Base-by-base conservation (phyloP, 2,329 filamentous ascomycete genomes). In the Ceratocystis variospora region DNA sequence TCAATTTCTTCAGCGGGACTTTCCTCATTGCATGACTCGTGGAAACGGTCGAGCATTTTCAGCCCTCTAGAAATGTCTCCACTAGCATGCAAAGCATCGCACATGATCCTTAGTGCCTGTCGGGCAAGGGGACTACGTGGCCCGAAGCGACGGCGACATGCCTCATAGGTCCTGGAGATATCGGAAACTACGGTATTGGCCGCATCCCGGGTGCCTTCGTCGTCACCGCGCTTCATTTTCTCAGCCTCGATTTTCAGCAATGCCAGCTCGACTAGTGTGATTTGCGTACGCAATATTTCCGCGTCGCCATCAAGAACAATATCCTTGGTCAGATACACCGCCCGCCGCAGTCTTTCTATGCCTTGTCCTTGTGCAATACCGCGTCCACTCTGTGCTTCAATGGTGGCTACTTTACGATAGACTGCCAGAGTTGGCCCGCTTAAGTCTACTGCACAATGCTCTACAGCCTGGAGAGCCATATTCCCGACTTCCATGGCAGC, bases 101-200 rank as follows among this genome's bases (percentile, higher is more conserved):
- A 59, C 6, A 59, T n/a, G 33, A 59, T 28, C 7, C 55, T 31
- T 31, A 59, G 55, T 4, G 55, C 55, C 31, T 59, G 25, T n/a
- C 55, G 55, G 8, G 55, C 55, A 5, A 59, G 31, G 28, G 55
- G 28, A 59, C 55, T 59, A n/a, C 55, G 55, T n/a, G 55, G 55
- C 22, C 55, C 55, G n/a, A 59, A 59, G 55, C 55, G 55, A 31
- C 55, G 55, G 12, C 55, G 55, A 25, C 55, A 59, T 31, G 33
- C 15, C 17, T 59, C 12, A 22, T 59, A 59, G 6, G 55, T 33
- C 55, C 5, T n/a, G 55, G 55, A 33, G 6, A 59, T 31, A 15
- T 59, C 55, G 28, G 31, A 28, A 31, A 59, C 55, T 25, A 59
- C 17, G 19, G 25, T 31, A 59, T 28, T n/a, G 7, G 55, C 55